Base-by-base conservation (phyloP, 148 eudicot genomes). In the Suaeda aralocaspica region DNA sequence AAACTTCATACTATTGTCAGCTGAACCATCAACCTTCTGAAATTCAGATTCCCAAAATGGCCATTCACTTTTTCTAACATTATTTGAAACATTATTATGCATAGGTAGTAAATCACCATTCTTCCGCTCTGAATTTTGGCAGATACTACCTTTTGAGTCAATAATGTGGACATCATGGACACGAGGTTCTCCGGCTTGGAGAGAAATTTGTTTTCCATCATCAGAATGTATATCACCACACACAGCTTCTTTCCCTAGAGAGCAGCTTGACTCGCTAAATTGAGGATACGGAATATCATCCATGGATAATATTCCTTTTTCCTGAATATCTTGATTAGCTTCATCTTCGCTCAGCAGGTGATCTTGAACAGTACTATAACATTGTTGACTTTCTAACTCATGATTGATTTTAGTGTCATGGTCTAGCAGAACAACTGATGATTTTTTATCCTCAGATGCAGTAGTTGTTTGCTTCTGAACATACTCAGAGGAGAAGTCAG, bases 111-210 rank as follows among this genome's bases (percentile, higher is more conserved):
- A 57, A 26, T 62, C 77, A 36, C 19, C 64, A 67, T 48, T 68
- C 21, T 52, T 55, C 58, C 59, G 33, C 31, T 58, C 22, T 24
- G 64, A 67, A 61, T 74, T 70, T 73, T 76, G 36, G 65, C 7
- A 21, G 14, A 55, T 14, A 33, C 69, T 74, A 74, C 71, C 66
- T 64, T 69, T 64, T 58, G 83, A 77, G 44, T 67, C 83, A 78
- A 86, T 76, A 41, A 88, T 85, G 74, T 93, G 96, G 74, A 93
- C 83, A 85, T 92, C 96, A 81, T 82, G 77, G 41, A 86, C 80
- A 42, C 31, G 84, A 50, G 76, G 79, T 66, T 82, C 88, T 60
- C 55, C 58, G 62, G 44, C 42, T 31, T 76, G 78, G 68, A 39
- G 67, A 57, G 22, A 51, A 44, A 60, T 61, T 58, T 71, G 78